phyloP scores from a whole-genome alignment of 2,329 filamentous ascomycete genomes.

The Teratosphaeria nubilosa region DNA sequence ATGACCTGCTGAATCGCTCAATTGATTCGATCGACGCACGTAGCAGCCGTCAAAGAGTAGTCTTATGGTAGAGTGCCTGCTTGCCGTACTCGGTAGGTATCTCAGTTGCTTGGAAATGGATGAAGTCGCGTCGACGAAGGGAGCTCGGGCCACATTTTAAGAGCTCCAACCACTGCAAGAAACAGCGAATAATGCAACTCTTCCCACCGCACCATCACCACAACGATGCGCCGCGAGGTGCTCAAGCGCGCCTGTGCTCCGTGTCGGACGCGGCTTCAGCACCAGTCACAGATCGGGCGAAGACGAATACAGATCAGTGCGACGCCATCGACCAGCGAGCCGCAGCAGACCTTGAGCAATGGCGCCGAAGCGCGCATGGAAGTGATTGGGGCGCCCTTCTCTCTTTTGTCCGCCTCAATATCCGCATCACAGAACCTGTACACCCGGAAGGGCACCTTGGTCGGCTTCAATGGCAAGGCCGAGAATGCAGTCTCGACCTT shows the following conservation, averaged over 20 bases:
- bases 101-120: too few species aligned
- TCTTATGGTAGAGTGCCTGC: too few species aligned
- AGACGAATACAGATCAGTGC: slow-evolving; percentile 38
- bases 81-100: too few species aligned
- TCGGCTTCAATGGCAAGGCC: slow-evolving; percentile 78
- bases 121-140: too few species aligned
- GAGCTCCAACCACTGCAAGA: neutral
- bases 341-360: slow-evolving; percentile 25
- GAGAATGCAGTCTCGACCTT: slow-evolving; percentile 89
- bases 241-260: slow-evolving; percentile 17
- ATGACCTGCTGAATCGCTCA: too few species aligned
- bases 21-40: too few species aligned
- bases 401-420: slow-evolving; percentile 82
- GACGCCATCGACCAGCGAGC: slow-evolving; percentile 31
- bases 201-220: neutral
- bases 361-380: slow-evolving; percentile 74
- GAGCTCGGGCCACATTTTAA: neutral
- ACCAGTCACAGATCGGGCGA: slow-evolving; percentile 2
- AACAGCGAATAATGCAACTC: neutral
- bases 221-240: slow-evolving; percentile 21
- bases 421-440: slow-evolving; percentile 91
- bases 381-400: slow-evolving; percentile 83
- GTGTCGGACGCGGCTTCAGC: slow-evolving; percentile 12
- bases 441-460: slow-evolving; percentile 81
- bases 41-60: too few species aligned